phyloP scores from a whole-genome alignment of 2,329 filamentous ascomycete genomes.

The Aurifilum marmelostoma region DNA sequence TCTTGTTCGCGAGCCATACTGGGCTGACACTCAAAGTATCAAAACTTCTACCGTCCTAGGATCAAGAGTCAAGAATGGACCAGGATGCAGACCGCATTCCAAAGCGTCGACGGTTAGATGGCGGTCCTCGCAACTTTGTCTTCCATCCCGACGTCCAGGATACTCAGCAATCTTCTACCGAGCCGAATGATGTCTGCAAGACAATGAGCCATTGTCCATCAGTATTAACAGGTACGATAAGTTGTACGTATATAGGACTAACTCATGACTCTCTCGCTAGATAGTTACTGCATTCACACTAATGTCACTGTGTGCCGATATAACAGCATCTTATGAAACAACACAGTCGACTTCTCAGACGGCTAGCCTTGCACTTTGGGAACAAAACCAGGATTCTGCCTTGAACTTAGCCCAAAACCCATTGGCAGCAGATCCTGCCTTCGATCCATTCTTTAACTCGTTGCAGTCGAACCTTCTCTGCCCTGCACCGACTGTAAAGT shows the following conservation, averaged over 20 bases:
- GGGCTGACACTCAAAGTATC: not conserved
- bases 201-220: not conserved
- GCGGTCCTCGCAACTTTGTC: too few species aligned
- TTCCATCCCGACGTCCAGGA: not conserved
- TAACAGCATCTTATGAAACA: not conserved
- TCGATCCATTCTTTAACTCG: not conserved
- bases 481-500: not conserved
- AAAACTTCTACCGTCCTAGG: not conserved
- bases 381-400: not conserved
- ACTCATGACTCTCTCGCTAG: too few species aligned
- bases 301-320: too few species aligned
- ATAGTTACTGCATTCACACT: too few species aligned
- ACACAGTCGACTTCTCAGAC: not conserved
- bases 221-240: not conserved
- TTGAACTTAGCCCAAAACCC: not conserved
- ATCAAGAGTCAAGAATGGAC: not conserved
- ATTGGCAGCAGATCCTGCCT: not conserved
- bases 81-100: not conserved
- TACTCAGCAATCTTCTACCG: not conserved
- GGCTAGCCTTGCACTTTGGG: not conserved
- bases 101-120: not conserved
- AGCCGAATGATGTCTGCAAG: not conserved
- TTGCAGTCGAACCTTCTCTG: not conserved
- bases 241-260: not conserved
- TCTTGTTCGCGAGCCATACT: not conserved